Evolutionary conservation across 345 rosid species (phyloP).

Genomic region (Passiflora organensis): DNA sequence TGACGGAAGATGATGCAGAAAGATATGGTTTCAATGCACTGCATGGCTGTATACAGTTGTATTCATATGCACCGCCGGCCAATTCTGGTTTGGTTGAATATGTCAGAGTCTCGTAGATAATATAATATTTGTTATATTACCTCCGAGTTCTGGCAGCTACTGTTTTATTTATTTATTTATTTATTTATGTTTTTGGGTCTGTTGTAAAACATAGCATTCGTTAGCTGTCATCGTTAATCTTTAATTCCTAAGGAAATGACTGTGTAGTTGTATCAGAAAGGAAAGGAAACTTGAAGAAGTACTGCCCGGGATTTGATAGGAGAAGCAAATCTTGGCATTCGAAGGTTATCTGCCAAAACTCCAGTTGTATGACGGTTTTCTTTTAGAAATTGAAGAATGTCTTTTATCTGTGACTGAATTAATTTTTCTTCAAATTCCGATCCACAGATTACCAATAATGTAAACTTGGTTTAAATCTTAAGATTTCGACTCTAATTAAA

Average conservation of each 20-base stretch:
- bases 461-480: too few relatives aligned
- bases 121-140: background rate
- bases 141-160: background rate
- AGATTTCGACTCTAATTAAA: too few relatives aligned
- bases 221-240: too few relatives aligned
- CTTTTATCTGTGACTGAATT: too few relatives aligned
- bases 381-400: too few relatives aligned
- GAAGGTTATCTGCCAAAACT: constrained; percentile 42
- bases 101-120: constrained; percentile 2
- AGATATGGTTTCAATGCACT: background rate
- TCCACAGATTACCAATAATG: too few relatives aligned
- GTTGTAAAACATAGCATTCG: too few relatives aligned
- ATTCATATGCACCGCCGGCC: background rate
- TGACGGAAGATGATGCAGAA: background rate
- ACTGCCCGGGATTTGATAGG: constrained; percentile 75
- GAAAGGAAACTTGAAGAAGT: constrained; percentile 79
- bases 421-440: too few relatives aligned
- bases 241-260: constrained; percentile 93
- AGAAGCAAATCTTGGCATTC: constrained; percentile 75
- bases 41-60: background rate
- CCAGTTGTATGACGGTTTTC: too few relatives aligned
- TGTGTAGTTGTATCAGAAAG: constrained; percentile 91
- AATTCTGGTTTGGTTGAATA: background rate
- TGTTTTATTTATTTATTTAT: background rate
- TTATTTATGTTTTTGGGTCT: background rate